Percentiles rank a stretch among this genome's conserved stretches.
phyloP scores from a whole-genome alignment of 805 yeast genomes.

The Saturnispora ahearnii region DNA sequence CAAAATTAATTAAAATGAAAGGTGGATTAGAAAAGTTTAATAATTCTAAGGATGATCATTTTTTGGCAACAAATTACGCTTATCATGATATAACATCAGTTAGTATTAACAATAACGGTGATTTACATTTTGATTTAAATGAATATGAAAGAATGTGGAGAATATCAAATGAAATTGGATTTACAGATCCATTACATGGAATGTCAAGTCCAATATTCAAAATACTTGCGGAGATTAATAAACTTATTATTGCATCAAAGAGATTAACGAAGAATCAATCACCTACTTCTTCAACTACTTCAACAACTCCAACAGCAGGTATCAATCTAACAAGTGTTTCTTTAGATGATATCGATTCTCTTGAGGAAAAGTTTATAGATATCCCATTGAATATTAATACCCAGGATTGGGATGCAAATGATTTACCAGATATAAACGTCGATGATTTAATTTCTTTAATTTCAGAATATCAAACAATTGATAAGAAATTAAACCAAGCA shows the following conservation, averaged over 20 bases:
- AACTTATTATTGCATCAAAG: slow-evolving; percentile 36
- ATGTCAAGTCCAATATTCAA: slow-evolving; percentile 60
- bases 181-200: slow-evolving; percentile 63
- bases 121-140: slow-evolving; percentile 53
- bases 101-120: slow-evolving; percentile 47
- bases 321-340: neutral
- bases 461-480: slow-evolving; percentile 32
- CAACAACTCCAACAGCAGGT: neutral
- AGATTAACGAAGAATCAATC: slow-evolving; percentile 7
- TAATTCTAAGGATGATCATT: slow-evolving; percentile 50
- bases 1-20: slow-evolving; percentile 46
- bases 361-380: slow-evolving; percentile 4
- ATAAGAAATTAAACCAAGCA: slow-evolving; percentile 36
- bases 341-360: slow-evolving; percentile 9
- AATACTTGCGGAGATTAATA: slow-evolving; percentile 58
- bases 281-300: slow-evolving; percentile 1
- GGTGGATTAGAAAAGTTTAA: slow-evolving; percentile 53
- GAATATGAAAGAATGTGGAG: slow-evolving; percentile 49
- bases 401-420: slow-evolving; percentile 13
- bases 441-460: slow-evolving; percentile 30
- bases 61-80: slow-evolving; percentile 70
- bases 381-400: slow-evolving; percentile 14
- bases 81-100: slow-evolving; percentile 71
- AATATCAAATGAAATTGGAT: slow-evolving; percentile 31
- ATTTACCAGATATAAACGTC: slow-evolving; percentile 21